phyloP scores from a whole-genome alignment of 257 asterid species.

The Jaltomata sinuosa region DNA sequence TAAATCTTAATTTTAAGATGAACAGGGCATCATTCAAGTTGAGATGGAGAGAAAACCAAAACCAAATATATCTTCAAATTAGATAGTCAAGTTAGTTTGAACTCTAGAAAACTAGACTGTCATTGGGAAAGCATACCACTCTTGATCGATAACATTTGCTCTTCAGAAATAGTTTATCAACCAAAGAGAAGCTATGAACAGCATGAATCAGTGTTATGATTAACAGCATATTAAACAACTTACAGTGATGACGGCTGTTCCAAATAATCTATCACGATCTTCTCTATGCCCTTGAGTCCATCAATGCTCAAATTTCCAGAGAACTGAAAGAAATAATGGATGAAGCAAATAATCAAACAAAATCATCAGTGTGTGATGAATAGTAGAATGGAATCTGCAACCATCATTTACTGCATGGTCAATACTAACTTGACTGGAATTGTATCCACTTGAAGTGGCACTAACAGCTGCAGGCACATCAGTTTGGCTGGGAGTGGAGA shows the following conservation, averaged over 20 bases:
- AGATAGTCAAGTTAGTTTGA: background rate
- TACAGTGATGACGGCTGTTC: slow-evolving; percentile 56
- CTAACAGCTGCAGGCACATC: slow-evolving; percentile 8
- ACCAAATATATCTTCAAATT: background rate
- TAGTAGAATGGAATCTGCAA: background rate
- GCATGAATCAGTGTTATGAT: background rate
- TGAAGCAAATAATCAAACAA: background rate
- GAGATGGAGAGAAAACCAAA: background rate
- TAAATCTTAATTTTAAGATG: background rate
- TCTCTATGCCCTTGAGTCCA: slow-evolving; percentile 60
- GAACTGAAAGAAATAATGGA: slow-evolving; percentile 20
- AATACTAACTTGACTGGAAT: slow-evolving; percentile 45
- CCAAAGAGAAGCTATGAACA: background rate
- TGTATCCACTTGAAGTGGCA: slow-evolving; percentile 22
- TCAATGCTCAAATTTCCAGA: slow-evolving; percentile 54
- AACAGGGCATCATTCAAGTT: background rate
- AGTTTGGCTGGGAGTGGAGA: slow-evolving; percentile 12
- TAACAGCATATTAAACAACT: slow-evolving; percentile 15
- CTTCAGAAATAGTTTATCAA: background rate
- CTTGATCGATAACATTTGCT: background rate
- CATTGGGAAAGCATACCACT: background rate
- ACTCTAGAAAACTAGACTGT: background rate
- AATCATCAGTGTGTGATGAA: background rate
- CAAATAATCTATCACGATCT: slow-evolving; percentile 58
- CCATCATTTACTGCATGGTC: background rate